Evolutionary conservation across 1,139 yeast species (phyloP).

Genomic region (Suhomyces bribrorum): DNA sequence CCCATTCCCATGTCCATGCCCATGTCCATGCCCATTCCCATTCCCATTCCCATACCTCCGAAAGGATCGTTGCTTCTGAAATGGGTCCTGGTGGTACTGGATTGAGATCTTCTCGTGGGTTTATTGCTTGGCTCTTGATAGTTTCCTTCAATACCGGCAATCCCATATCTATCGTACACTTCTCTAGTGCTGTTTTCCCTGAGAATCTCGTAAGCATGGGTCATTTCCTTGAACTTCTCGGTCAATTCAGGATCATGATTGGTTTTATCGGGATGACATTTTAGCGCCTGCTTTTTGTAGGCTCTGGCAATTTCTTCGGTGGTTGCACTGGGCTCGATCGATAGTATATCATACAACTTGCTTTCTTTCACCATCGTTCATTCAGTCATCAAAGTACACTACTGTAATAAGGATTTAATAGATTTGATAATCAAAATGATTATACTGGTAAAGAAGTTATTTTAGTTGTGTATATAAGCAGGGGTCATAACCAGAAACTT

Average conservation of each 20-base stretch:
- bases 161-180: conserved; percentile 43
- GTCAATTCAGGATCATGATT: conserved; percentile 47
- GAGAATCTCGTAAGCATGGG: conserved; percentile 45
- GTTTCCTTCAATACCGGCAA: conserved; percentile 40
- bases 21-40: conserved; percentile 7
- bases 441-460: not conserved
- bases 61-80: not conserved
- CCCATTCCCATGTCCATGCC: conserved; percentile 3
- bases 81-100: not conserved
- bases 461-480: conserved; percentile 3
- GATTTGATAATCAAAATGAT: too few species aligned
- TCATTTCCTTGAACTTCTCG: conserved; percentile 46
- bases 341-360: conserved; percentile 39
- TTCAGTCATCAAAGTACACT: not conserved
- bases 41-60: not conserved
- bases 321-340: conserved; percentile 37
- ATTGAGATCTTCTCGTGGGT: conserved; percentile 7
- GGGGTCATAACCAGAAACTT: conserved; percentile 7
- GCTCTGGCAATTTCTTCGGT: conserved; percentile 43
- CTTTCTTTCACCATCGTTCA: conserved; percentile 33
- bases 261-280: conserved; percentile 51
- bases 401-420: too few species aligned
- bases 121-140: conserved; percentile 16
- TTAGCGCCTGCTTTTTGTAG: conserved; percentile 43
- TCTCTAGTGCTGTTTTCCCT: conserved; percentile 32